Base-by-base conservation (phyloP, 257 asterid species). In the Solanum acaule region DNA sequence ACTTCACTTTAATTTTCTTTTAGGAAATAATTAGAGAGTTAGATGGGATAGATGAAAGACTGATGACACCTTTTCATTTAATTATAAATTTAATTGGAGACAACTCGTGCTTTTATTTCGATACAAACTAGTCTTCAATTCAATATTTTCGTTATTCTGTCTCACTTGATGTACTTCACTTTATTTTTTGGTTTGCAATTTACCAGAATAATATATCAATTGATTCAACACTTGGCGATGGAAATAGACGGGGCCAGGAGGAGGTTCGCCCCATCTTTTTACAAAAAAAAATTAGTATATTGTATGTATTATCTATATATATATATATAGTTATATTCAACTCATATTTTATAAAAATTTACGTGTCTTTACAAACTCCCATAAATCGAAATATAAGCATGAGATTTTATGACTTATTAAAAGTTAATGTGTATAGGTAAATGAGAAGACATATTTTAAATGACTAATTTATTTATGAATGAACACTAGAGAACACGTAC, bases 31-130 rank as follows among this genome's bases (percentile, higher is more conserved):
- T 88, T 83, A 86, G 76, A 31, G 29, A 72, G 63, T 81, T 12
- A 88, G 89, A 87, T 73, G 29, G 87, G 87, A 86, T 87, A 34
- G 85, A 79, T 67, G 89, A 77, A 67, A 20, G 83, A 56, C 40
- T 75, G 87, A 79, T 44, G 33, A 83, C 31, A 63, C 33, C 13
- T 44, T 78, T 25, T 14, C 33, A 13, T 77, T 27, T 78, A 78
- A 44, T 44, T 84, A 34, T 35, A 15, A 49, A 78, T 49, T 68
- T 16, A 88, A 15, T 86, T 20, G 86, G 87, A 87, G 83, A 65
- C 86, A 67, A 12, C 71, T 88, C 86, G 72, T 76, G 63, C 89
- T 23, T 34, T 40, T 76, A 20, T 40, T 40, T 77, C 23, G 35
- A 42, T 40, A 20, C 61, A 40, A 8, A 78, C 40, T 10, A 56